Base-by-base conservation (phyloP, 228 moss, liverwort and hornwort genomes). In the Sphagnum magellanicum region DNA sequence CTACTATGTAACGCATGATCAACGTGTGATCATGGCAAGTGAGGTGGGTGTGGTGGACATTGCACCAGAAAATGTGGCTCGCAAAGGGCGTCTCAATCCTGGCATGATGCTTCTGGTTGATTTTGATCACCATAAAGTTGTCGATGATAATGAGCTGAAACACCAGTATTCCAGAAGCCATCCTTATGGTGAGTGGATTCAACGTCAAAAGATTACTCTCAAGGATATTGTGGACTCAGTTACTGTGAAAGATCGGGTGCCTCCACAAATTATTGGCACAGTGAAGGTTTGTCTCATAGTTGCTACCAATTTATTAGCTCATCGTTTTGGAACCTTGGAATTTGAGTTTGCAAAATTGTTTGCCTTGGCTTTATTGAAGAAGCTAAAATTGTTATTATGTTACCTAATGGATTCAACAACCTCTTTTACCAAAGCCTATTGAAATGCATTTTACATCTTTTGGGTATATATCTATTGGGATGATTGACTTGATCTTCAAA, bases 61-160 rank as follows among this genome's bases (percentile, higher is more conserved):
- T 16, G 79, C 70, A 57, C 87, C 91, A 11, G 79, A 87, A 53
- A 89, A 92, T 47, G 81, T 92, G 15, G 76, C 71, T 46, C 81
- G 81, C 50, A 92, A 92, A 73, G 89, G 92, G 46, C 86, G 89
- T 57, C 77, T 92, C 46, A 87, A 83, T 72, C 92, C 92, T 51
- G 89, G 92, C 51, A 89, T 85, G 79, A 92, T 92, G 92, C 70
- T 89, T 66, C 75, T 92, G 52, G 89, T 89, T 32, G 92, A 92
- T 74, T 92, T 92, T 49, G 81, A 79, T 16, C 81, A 87, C 4
- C 87, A 92, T 70, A 75, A 73, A 48, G 87, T 92, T 12, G 87
- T 92, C 1, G 84, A 87, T 67, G 92, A 87, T 62, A 84, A 92
- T 53, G 80, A 92, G 67, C 74, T 92, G 7, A 92, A 92, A 71